phyloP scores from a whole-genome alignment of 805 yeast genomes.

The Yarrowia sp. region DNA sequence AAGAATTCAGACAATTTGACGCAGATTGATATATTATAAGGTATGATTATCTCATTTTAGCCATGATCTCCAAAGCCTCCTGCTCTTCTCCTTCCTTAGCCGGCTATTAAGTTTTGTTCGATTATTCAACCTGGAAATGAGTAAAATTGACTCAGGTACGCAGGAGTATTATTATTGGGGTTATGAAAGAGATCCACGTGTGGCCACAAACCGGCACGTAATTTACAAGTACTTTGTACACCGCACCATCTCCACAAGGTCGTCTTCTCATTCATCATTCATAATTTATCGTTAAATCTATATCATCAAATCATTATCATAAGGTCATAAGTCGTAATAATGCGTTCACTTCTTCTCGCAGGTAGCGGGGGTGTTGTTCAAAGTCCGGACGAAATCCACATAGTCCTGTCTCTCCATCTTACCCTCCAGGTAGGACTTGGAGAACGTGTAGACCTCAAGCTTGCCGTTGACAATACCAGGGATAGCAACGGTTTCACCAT shows the following conservation, averaged over 20 bases:
- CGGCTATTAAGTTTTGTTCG: too few species aligned
- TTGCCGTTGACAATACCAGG: neutral
- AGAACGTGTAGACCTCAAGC: neutral
- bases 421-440: neutral
- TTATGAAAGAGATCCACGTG: too few species aligned
- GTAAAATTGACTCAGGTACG: too few species aligned
- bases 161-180: too few species aligned
- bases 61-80: neutral
- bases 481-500: neutral
- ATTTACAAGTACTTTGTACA: too few species aligned
- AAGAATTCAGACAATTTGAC: neutral
- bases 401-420: neutral
- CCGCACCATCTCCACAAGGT: too few species aligned
- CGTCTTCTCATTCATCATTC: neutral
- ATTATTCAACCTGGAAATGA: too few species aligned
- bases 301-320: neutral
- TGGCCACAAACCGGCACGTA: too few species aligned
- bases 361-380: neutral
- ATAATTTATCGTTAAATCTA: neutral
- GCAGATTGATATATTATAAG: neutral
- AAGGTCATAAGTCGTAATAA: neutral
- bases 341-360: neutral
- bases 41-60: neutral
- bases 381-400: neutral
- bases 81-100: neutral